Evolutionary conservation across 345 rosid species (phyloP).

Genomic region (Abelmoschus esculentus): DNA sequence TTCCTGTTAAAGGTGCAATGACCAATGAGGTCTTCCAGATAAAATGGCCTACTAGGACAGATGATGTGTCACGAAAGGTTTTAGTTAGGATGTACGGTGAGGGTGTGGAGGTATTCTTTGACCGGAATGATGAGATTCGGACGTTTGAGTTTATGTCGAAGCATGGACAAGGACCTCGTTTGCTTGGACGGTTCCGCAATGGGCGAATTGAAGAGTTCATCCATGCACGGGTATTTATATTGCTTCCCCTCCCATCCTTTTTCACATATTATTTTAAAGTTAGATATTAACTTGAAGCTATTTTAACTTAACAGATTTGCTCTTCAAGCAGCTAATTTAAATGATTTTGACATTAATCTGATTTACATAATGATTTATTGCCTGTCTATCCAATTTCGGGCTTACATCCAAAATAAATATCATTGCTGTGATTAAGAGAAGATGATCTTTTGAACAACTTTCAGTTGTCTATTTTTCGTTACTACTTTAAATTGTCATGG

Average conservation of each 20-base stretch:
- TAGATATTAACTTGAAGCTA: not conserved
- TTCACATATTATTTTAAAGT: not conserved
- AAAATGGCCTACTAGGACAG: constrained; percentile 60
- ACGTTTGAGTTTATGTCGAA: constrained; percentile 86
- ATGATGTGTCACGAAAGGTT: constrained; percentile 37
- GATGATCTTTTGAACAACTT: not conserved
- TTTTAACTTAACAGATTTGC: not conserved
- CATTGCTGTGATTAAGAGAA: not conserved
- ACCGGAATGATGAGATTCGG: constrained; percentile 66
- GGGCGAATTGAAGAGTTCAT: constrained; percentile 92
- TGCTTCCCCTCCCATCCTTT: not conserved
- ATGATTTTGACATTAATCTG: not conserved
- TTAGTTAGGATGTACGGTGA: constrained; percentile 83
- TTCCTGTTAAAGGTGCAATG: constrained; percentile 85
- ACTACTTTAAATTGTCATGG: not conserved
- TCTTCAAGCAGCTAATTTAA: not conserved
- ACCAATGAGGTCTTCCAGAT: constrained; percentile 92
- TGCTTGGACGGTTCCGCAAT: constrained; percentile 63
- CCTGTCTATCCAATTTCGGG: not conserved
- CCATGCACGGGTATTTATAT: constrained; percentile 58
- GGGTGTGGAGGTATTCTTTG: constrained; percentile 82
- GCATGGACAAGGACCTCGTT: constrained; percentile 83
- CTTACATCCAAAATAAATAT: not conserved
- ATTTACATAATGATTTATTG: not conserved
- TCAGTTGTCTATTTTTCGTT: not conserved